Conservation (phyloP, 106 monocot species). For the Platanthera zijinensis region DNA sequence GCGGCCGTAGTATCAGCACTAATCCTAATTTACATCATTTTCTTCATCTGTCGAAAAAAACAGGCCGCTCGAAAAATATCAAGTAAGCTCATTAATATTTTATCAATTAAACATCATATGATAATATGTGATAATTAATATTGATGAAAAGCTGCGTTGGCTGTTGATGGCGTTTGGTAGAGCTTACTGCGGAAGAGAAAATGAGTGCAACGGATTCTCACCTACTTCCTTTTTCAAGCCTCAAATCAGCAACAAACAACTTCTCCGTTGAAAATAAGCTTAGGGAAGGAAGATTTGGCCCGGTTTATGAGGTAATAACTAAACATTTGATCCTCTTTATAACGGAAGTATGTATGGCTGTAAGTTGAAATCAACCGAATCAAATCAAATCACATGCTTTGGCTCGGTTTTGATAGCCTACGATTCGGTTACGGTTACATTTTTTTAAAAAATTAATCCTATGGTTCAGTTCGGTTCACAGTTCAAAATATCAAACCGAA, state of each 20-base stretch:
- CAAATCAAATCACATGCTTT: no score
- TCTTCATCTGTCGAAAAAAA: not conserved
- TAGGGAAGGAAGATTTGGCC: conserved; percentile 3
- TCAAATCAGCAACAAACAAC: conserved; percentile 4
- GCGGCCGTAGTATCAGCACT: not conserved
- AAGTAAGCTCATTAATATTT: not conserved
- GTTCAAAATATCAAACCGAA: no score
- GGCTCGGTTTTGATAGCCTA: no score
- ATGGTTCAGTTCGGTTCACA: no score
- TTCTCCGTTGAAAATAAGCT: conserved; percentile 10
- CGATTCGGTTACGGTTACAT: no score
- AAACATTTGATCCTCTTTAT: no score
- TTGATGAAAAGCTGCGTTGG: no score
- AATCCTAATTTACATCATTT: not conserved
- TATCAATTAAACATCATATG: no score
- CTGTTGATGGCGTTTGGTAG: not conserved
- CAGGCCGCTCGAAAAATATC: not conserved
- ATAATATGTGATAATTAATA: not conserved
- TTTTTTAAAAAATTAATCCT: no score
- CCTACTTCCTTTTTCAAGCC: not conserved
- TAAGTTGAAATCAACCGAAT: no score
- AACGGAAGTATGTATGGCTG: no score
- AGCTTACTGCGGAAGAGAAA: not conserved
- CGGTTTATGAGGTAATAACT: not conserved
- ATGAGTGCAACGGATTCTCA: not conserved